phyloP scores from a whole-genome alignment of 495 filamentous ascomycete genomes.

The Penicillium argentinense region DNA sequence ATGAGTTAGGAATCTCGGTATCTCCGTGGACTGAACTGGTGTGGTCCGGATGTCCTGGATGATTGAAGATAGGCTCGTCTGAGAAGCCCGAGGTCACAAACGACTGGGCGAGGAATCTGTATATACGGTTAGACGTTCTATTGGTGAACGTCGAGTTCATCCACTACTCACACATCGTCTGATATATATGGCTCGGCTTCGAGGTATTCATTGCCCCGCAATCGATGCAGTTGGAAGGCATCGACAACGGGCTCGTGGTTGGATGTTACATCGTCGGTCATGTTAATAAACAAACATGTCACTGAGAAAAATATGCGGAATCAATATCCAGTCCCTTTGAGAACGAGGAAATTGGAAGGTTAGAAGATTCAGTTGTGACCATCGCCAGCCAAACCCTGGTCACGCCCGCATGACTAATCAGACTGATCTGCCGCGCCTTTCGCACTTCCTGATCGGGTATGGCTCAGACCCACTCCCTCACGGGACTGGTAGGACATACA shows the following conservation, averaged over 20 bases:
- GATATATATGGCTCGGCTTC: neutral
- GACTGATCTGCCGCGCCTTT: conserved; percentile 7
- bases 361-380: no score
- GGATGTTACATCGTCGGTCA: neutral
- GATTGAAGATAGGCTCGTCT: neutral
- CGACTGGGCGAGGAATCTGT: neutral
- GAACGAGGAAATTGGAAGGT: no score
- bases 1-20: neutral
- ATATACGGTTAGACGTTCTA: neutral
- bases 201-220: neutral
- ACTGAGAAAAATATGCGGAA: no score
- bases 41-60: neutral
- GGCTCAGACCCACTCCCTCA: neutral
- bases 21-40: neutral
- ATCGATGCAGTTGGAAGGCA: neutral
- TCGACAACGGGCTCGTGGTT: neutral
- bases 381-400: no score
- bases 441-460: conserved; percentile 1
- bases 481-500: no score
- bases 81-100: neutral
- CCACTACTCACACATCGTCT: neutral
- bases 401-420: no score
- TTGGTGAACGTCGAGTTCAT: neutral
- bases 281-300: neutral
- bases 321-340: no score